A percentile compares a stretch with the other conserved stretches of the same genome.
phyloP scores from a whole-genome alignment of 169 alveolate species.

The Eimeria tenella region DNA sequence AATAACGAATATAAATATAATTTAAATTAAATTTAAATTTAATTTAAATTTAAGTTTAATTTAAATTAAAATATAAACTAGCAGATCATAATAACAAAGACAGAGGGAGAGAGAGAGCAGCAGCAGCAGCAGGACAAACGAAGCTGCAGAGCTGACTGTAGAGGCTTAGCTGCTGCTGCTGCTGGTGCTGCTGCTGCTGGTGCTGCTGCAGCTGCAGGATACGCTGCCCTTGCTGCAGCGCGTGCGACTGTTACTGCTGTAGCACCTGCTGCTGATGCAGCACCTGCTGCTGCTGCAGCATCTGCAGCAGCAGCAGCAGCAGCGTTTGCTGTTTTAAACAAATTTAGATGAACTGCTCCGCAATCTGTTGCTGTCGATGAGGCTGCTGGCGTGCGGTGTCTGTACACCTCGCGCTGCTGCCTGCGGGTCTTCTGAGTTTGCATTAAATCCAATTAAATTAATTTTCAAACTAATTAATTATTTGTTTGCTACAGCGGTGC shows the following conservation, averaged over 20 bases:
- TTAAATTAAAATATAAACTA: too few relatives aligned
- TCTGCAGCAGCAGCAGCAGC: neutral
- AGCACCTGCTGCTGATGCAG: neutral
- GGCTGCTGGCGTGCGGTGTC: neutral
- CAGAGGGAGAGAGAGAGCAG: neutral
- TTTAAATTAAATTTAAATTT: too few relatives aligned
- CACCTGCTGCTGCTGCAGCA: slow-evolving; percentile 6
- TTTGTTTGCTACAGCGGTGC: too few relatives aligned
- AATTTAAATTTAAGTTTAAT: too few relatives aligned
- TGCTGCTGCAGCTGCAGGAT: neutral
- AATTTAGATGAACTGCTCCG: too few relatives aligned
- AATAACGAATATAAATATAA: too few relatives aligned
- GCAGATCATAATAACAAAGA: neutral
- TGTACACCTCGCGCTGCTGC: too few relatives aligned
- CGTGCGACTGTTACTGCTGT: neutral
- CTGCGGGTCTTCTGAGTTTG: too few relatives aligned
- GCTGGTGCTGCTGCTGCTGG: neutral
- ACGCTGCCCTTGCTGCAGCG: neutral
- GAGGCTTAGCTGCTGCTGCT: neutral
- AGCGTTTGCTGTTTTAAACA: neutral
- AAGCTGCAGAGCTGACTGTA: slow-evolving; percentile 43
- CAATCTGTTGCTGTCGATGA: neutral
- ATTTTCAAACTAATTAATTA: too few relatives aligned
- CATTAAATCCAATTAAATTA: too few relatives aligned
- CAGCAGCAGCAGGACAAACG: neutral